phyloP scores from a whole-genome alignment of 345 rosid genomes.

The Gossypium herbaceum region DNA sequence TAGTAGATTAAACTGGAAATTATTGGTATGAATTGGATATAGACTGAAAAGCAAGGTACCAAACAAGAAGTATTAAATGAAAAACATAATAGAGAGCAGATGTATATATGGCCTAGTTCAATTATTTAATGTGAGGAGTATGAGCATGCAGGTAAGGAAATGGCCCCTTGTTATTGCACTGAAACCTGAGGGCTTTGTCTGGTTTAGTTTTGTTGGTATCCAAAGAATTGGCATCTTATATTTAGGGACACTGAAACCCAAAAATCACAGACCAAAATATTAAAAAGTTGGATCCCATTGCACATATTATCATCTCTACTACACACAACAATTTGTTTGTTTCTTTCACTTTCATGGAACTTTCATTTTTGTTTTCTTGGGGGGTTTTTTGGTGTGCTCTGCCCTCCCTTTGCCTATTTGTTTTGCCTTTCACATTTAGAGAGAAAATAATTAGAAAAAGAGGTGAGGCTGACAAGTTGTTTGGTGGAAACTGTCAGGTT shows the following conservation, averaged over 20 bases:
- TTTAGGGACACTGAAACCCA: slow-evolving; percentile 7
- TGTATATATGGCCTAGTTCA: slow-evolving; percentile 1
- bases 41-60: slow-evolving; percentile 3
- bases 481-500: slow-evolving; percentile 32
- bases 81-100: neutral
- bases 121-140: slow-evolving; percentile 21
- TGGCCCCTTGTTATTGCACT: slow-evolving; percentile 30
- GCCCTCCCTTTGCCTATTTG: neutral
- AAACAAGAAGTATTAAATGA: neutral
- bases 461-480: slow-evolving; percentile 19
- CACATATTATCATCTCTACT: neutral
- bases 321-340: slow-evolving; percentile 26
- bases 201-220: slow-evolving; percentile 32
- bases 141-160: slow-evolving; percentile 6
- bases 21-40: neutral
- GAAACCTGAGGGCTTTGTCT: slow-evolving; percentile 38
- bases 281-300: slow-evolving; percentile 12
- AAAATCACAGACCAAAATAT: neutral
- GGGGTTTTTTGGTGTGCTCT: neutral
- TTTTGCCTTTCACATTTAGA: neutral
- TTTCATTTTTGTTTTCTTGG: slow-evolving; percentile 39
- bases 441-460: neutral
- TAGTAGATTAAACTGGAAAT: too few relatives aligned
- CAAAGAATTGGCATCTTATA: slow-evolving; percentile 14
- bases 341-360: slow-evolving; percentile 35